phyloP scores from a whole-genome alignment of 228 moss, liverwort and hornwort species.

The Sphagnum fallax region DNA sequence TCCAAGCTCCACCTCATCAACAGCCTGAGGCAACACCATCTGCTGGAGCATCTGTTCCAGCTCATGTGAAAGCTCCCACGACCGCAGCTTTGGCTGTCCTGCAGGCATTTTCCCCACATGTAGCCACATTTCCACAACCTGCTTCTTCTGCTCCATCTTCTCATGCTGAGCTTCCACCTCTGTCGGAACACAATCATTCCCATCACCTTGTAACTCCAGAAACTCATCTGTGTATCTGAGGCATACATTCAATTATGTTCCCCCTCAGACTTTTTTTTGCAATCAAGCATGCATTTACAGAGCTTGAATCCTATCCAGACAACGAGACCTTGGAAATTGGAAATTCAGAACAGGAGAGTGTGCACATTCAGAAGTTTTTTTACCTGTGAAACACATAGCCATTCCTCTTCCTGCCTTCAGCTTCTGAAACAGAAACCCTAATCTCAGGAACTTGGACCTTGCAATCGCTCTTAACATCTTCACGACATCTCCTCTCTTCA shows the following conservation, averaged over 20 bases:
- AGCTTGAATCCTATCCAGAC: background rate
- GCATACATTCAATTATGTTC: background rate
- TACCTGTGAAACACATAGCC: no score
- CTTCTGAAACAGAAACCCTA: no score
- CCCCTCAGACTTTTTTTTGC: background rate
- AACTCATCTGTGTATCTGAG: background rate
- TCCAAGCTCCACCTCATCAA: conserved; percentile 16
- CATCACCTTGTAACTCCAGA: conserved; percentile 4
- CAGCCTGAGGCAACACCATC: conserved; percentile 23
- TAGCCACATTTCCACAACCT: conserved; percentile 47
- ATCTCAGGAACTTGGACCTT: background rate
- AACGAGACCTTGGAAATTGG: background rate
- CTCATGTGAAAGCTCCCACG: conserved; percentile 65
- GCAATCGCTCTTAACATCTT: conserved; percentile 2
- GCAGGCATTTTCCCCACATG: conserved; percentile 40
- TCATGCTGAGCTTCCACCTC: conserved; percentile 9
- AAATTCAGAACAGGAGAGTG: no score
- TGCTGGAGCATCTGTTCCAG: conserved; percentile 50
- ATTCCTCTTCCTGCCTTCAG: no score
- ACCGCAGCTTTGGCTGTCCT: conserved; percentile 28
- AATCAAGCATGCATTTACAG: background rate
- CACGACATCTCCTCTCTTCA: background rate
- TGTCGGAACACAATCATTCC: conserved; percentile 6
- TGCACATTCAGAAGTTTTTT: no score
- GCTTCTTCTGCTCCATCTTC: conserved; percentile 10